Conservation (phyloP, 1,284 basidiomycete genomes). For the Ganoderma meredithae region DNA sequence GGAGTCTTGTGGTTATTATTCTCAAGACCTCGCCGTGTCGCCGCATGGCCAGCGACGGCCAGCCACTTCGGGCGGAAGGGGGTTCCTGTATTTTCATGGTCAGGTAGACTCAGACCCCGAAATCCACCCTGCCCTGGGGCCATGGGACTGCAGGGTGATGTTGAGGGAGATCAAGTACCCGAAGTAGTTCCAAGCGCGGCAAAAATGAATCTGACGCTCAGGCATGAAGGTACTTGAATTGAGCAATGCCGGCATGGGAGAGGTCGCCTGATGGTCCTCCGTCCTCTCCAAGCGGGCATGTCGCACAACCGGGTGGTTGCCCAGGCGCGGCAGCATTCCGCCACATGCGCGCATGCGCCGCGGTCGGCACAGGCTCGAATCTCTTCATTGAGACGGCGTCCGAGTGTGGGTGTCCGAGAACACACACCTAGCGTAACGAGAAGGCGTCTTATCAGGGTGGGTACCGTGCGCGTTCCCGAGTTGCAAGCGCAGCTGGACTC, state of each 20-base stretch:
- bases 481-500: background rate
- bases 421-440: background rate
- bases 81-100: background rate
- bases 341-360: background rate
- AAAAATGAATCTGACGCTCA: background rate
- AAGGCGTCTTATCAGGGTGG: background rate
- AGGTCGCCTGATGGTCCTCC: background rate
- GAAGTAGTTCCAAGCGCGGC: background rate
- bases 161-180: background rate
- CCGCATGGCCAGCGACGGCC: background rate
- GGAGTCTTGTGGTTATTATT: too few relatives aligned
- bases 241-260: background rate
- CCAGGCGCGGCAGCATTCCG: background rate
- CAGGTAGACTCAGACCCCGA: background rate
- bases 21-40: too few relatives aligned
- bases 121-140: background rate
- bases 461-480: constrained; percentile 1
- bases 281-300: background rate
- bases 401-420: too few relatives aligned
- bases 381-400: constrained; percentile 2
- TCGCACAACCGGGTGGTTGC: background rate
- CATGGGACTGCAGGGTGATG: background rate
- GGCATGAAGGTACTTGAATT: background rate
- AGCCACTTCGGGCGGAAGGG: background rate
- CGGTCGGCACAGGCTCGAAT: background rate